These are phyloP conservation scores for Ophiorrhiza pumila DNA, from an alignment of 257 asterid genomes.

Conservation along the genomic window DNA sequence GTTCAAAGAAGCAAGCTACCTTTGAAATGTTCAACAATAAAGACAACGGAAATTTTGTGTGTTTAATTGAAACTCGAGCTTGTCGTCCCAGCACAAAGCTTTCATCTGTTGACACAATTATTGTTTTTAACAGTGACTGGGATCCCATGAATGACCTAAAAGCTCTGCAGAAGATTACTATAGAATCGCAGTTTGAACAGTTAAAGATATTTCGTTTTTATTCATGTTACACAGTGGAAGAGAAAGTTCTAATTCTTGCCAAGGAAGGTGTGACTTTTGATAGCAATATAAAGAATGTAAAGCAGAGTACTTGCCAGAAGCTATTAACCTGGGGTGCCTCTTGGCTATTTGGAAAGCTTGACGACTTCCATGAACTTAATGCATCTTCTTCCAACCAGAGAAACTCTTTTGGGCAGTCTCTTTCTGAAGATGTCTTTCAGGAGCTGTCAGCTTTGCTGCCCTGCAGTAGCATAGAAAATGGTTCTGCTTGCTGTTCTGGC, in stretches of 20 bases:
- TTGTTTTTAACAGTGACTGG: conserved; percentile 64
- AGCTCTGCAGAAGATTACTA: conserved; percentile 46
- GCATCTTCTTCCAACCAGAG: conserved; percentile 19
- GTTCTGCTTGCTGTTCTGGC: conserved; percentile 9
- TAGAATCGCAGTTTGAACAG: conserved; percentile 42
- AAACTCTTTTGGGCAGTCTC: conserved; percentile 25
- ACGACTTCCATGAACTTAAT: conserved; percentile 22
- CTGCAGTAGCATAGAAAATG: conserved; percentile 16
- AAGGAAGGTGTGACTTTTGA: conserved; percentile 47
- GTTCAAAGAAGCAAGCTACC: conserved; percentile 24
- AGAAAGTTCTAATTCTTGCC: conserved; percentile 46
- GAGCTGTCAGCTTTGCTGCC: conserved; percentile 46
- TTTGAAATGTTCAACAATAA: conserved; percentile 37
- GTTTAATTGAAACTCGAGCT: conserved; percentile 57
- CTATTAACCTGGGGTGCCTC: conserved; percentile 57
- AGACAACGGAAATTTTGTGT: conserved; percentile 33
- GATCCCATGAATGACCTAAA: conserved; percentile 58
- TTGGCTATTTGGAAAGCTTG: conserved; percentile 41
- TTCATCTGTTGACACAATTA: conserved; percentile 37
- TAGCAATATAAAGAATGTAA: conserved; percentile 26
- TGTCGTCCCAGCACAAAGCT: conserved; percentile 47
- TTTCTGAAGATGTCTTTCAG: conserved; percentile 45
- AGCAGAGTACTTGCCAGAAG: conserved; percentile 37
- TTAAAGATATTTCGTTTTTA: conserved; percentile 61
- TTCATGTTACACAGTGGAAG: conserved; percentile 56